Evolutionary conservation across 345 rosid genomes (phyloP).

Genomic region (Noccaea caerulescens): DNA sequence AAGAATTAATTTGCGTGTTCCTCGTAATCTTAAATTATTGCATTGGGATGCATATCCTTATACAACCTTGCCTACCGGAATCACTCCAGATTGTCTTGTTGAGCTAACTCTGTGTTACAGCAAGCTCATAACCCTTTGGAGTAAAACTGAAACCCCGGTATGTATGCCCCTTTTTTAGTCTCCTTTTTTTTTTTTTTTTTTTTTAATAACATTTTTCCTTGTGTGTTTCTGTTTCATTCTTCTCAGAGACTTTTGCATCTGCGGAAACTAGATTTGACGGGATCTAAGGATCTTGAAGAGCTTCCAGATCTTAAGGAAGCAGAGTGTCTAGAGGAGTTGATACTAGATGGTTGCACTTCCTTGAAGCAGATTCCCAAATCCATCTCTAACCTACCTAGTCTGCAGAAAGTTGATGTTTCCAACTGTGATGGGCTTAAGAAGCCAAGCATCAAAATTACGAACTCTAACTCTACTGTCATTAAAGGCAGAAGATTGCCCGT

Average conservation of each 20-base stretch:
- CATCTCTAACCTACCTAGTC: not conserved
- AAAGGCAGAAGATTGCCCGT: not conserved
- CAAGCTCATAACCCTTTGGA: conserved; percentile 1
- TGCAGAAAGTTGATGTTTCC: conserved; percentile 28
- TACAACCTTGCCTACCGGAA: conserved; percentile 12
- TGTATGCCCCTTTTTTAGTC: not conserved
- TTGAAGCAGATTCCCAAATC: not conserved
- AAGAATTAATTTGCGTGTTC: too few species aligned
- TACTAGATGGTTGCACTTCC: conserved; percentile 4
- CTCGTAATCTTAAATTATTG: conserved; percentile 6
- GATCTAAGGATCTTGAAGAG: conserved; percentile 15
- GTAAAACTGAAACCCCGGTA: not conserved
- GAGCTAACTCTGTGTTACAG: conserved; percentile 7
- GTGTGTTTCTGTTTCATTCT: not conserved
- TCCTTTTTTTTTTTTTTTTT: not conserved
- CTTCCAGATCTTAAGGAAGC: conserved; percentile 15
- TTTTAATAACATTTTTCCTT: not conserved
- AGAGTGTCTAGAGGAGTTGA: not conserved
- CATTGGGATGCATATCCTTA: conserved; percentile 32
- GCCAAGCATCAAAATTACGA: not conserved
- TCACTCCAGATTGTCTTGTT: conserved; percentile 3
- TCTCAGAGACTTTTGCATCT: not conserved
- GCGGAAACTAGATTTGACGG: not conserved
- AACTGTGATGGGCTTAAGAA: conserved; percentile 17
- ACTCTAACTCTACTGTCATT: not conserved